These are phyloP conservation scores for Oemleria cerasiformis DNA, from an alignment of 306 rosid genomes.

Conservation along the genomic window DNA sequence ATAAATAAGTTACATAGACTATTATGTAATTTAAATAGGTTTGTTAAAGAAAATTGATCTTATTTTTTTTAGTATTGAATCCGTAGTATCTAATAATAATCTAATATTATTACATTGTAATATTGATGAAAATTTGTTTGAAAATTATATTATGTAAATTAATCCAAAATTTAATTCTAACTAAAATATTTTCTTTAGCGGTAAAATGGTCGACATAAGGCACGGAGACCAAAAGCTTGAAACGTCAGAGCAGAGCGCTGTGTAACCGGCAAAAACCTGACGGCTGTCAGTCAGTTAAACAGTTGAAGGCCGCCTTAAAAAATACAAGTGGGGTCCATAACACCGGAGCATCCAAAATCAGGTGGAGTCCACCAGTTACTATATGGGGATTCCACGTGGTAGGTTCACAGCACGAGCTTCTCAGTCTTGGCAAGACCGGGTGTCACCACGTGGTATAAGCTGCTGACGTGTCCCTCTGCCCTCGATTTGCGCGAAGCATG, in stretches of 20 bases:
- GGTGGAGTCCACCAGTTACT: neutral
- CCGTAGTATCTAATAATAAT: too few species aligned
- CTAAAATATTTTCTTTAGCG: neutral
- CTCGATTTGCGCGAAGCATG: neutral
- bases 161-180: too few species aligned
- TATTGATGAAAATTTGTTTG: too few species aligned
- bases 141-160: too few species aligned
- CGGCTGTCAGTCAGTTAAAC: neutral
- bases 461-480: constrained; percentile 3
- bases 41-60: too few species aligned
- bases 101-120: too few species aligned
- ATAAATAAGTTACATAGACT: too few species aligned
- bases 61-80: too few species aligned
- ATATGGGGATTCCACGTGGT: constrained; percentile 40
- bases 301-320: neutral
- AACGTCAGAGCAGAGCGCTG: too few species aligned
- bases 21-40: too few species aligned
- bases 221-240: too few species aligned
- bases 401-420: constrained; percentile 7
- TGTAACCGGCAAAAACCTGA: neutral
- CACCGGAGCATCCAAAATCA: neutral
- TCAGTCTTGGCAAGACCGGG: constrained; percentile 26
- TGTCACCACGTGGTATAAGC: constrained; percentile 38
- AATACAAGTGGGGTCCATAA: neutral
- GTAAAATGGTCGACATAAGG: neutral